phyloP scores from a whole-genome alignment of 805 yeast species.

The Jamesozyma rosinii region DNA sequence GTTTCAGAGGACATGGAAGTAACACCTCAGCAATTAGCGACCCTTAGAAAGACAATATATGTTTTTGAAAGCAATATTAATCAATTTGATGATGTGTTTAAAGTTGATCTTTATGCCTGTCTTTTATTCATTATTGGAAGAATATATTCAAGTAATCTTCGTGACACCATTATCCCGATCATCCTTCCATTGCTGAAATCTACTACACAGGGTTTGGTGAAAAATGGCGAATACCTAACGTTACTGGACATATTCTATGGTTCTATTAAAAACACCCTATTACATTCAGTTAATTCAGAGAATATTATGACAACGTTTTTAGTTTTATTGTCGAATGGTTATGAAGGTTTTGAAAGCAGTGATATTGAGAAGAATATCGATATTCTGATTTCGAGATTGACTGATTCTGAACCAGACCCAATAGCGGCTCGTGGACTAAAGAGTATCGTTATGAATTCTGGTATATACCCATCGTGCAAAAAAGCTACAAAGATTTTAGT shows the following conservation, averaged over 20 bases:
- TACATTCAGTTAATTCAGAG: slow-evolving; percentile 19
- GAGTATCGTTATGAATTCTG: background rate
- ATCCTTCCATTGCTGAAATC: slow-evolving; percentile 44
- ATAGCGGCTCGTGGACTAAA: slow-evolving; percentile 45
- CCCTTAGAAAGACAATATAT: slow-evolving; percentile 42
- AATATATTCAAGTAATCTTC: slow-evolving; percentile 38
- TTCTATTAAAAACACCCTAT: slow-evolving; percentile 24
- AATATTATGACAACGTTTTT: slow-evolving; percentile 37
- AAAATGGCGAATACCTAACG: slow-evolving; percentile 20
- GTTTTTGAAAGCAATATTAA: slow-evolving; percentile 54
- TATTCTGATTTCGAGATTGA: slow-evolving; percentile 32
- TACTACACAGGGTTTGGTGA: slow-evolving; percentile 30
- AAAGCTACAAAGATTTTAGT: background rate
- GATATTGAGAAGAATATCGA: slow-evolving; percentile 34
- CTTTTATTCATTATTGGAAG: slow-evolving; percentile 52
- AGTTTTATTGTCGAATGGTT: slow-evolving; percentile 34
- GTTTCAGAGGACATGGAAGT: background rate
- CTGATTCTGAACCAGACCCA: slow-evolving; percentile 29
- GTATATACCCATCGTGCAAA: background rate
- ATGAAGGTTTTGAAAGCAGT: slow-evolving; percentile 25
- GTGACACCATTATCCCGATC: slow-evolving; percentile 40
- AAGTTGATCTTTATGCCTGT: slow-evolving; percentile 63
- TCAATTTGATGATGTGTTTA: slow-evolving; percentile 58
- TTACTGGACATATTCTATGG: slow-evolving; percentile 33
- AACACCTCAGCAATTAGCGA: slow-evolving; percentile 29